phyloP scores from a whole-genome alignment of 495 filamentous ascomycete genomes.

The Tuber magnatum region DNA sequence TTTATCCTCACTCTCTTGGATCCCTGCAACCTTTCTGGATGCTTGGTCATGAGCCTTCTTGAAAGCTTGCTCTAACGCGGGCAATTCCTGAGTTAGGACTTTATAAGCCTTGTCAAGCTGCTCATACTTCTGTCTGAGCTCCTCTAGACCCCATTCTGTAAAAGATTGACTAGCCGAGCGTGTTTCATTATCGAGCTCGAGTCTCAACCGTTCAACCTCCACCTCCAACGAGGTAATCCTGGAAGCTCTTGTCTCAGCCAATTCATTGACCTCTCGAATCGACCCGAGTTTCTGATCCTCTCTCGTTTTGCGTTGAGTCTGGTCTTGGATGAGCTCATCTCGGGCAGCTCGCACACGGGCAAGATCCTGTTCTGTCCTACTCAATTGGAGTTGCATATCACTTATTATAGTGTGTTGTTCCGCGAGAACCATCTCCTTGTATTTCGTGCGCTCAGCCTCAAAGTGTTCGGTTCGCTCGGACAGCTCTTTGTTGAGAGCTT shows the following conservation, averaged over 20 bases:
- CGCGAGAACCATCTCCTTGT: slow-evolving; percentile 66
- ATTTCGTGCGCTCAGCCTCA: slow-evolving; percentile 75
- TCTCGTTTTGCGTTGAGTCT: slow-evolving; percentile 66
- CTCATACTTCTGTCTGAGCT: slow-evolving; percentile 64
- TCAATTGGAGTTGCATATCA: slow-evolving; percentile 73
- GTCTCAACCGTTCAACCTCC: slow-evolving; percentile 64
- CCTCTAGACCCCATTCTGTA: slow-evolving; percentile 54
- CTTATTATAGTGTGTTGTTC: slow-evolving; percentile 62
- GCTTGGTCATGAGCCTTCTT: slow-evolving; percentile 76
- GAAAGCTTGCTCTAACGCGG: slow-evolving; percentile 76
- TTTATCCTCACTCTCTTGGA: slow-evolving; percentile 67
- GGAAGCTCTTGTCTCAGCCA: slow-evolving; percentile 64
- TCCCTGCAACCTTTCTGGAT: slow-evolving; percentile 76
- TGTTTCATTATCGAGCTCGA: slow-evolving; percentile 44
- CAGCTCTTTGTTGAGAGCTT: slow-evolving; percentile 77
- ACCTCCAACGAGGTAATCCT: slow-evolving; percentile 72
- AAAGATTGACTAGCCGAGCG: slow-evolving; percentile 47
- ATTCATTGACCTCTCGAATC: slow-evolving; percentile 63
- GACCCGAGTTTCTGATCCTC: slow-evolving; percentile 68
- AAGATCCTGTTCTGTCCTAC: slow-evolving; percentile 73
- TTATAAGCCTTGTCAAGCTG: slow-evolving; percentile 69
- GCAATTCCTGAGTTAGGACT: slow-evolving; percentile 76
- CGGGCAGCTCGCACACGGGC: slow-evolving; percentile 71
- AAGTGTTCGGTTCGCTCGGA: slow-evolving; percentile 77
- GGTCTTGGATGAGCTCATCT: slow-evolving; percentile 76